phyloP scores from a whole-genome alignment of 176 grass and related monocot species.

The Oryza australiensis region DNA sequence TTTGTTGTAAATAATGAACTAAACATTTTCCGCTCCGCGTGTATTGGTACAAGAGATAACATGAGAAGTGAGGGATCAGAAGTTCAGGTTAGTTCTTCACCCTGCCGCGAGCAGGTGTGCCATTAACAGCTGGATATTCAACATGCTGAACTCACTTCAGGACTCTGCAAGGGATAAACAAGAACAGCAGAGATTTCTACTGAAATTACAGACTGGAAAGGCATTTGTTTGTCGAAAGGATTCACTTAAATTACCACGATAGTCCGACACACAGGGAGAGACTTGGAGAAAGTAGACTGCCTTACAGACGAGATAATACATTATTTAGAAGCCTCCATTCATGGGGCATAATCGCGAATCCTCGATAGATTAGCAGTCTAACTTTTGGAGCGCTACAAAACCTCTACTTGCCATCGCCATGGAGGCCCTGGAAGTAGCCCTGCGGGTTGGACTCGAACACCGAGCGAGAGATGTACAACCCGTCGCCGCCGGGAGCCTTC shows the following conservation, averaged over 20 bases:
- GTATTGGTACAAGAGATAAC: too few relatives aligned
- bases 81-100: too few relatives aligned
- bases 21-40: too few relatives aligned
- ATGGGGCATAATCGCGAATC: neutral
- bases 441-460: slow-evolving; percentile 34
- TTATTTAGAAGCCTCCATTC: neutral
- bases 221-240: neutral
- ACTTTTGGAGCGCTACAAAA: neutral
- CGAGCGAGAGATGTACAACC: slow-evolving; percentile 14
- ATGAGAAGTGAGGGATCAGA: too few relatives aligned
- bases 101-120: too few relatives aligned
- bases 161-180: too few relatives aligned
- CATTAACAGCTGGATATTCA: too few relatives aligned
- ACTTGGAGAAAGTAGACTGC: neutral
- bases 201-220: neutral
- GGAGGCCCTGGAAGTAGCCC: slow-evolving; percentile 37
- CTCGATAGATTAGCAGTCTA: neutral
- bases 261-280: fast-evolving
- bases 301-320: neutral
- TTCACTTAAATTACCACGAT: neutral
- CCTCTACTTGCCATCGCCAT: slow-evolving; percentile 3
- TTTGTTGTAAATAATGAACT: too few relatives aligned
- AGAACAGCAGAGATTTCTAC: too few relatives aligned
- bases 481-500: neutral
- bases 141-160: too few relatives aligned